Evolutionary conservation across 1,139 yeast species (phyloP), one percentile per base, ranked within the genome.

Genomic region (Diutina scorzettiae): DNA sequence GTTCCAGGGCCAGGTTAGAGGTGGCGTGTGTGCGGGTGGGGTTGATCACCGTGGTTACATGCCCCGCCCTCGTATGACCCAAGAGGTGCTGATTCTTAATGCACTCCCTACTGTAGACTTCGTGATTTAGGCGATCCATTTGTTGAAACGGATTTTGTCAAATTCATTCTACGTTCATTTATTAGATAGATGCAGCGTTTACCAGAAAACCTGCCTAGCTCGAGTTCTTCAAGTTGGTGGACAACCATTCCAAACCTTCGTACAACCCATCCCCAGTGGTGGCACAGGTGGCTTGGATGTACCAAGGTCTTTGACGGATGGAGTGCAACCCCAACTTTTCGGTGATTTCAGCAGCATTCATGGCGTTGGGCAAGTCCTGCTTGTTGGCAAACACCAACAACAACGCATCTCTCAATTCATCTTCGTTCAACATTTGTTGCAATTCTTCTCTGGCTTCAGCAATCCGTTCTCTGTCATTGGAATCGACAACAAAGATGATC

Each of bases 371-470:
- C 71, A 84, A 76, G 74, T 85, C 95, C 71, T 84, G 95, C 71
- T 85, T 85, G 78, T 85, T 85, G 56, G 93, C 93, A 61, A 85
- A 83, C 51, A 85, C 94, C 60, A 85, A 74, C 64, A 85, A 73
- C 55, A 83, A 79, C 44, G 95, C 95, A 59, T 85, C 91, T 64
- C 93, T 82, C 61, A 85, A 78, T 70, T 85, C 95, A 60, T 85
- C 95, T 69, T 85, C 95, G 69, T 83, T 84, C 61, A 85, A 76
- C 93, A 85, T 83, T 71, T 91, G 83, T 70, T 84, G 95, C 66
- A 85, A 75, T 65, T 83, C 94, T 67, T 84, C 95, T 64, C 94
- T 81, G 45, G 95, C 95, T 69, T 84, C 95, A 56, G 85, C 75
- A 57, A 85, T 79, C 77, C 95, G 93, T 59, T 84, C 93, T 71